phyloP scores from a whole-genome alignment of 2,329 filamentous ascomycete species.

The Volutella citrinella region DNA sequence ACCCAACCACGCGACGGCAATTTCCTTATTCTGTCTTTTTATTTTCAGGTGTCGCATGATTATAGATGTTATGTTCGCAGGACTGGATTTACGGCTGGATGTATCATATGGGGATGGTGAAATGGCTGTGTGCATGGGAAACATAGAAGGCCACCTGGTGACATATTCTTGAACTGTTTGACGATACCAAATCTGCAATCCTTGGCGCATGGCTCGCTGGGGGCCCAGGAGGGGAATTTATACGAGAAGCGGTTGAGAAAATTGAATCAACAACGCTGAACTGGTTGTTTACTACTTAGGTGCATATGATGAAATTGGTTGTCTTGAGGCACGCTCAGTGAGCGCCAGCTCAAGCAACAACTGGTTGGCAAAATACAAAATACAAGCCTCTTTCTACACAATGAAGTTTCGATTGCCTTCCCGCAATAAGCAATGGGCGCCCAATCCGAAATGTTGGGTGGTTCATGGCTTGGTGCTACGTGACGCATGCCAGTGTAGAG shows the following conservation, averaged over 20 bases:
- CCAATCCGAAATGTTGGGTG: too few species aligned
- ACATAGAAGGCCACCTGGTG: conserved; percentile 12
- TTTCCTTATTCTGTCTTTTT: conserved; percentile 1
- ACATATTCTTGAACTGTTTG: conserved; percentile 11
- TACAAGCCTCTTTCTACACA: too few species aligned
- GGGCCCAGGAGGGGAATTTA: conserved; percentile 1
- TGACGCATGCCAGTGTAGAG: too few species aligned
- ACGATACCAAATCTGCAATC: conserved; percentile 17
- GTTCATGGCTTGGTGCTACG: too few species aligned
- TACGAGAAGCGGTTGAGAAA: conserved; percentile 4
- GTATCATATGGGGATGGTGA: conserved; percentile 16
- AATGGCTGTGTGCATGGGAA: conserved; percentile 7
- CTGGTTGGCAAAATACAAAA: too few species aligned
- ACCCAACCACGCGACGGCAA: too few species aligned
- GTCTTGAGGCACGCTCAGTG: too few species aligned
- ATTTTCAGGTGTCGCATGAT: too few species aligned
- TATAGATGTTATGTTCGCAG: conserved; percentile 3
- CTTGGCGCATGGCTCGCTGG: conserved; percentile 9
- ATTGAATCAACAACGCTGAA: conserved; percentile 6
- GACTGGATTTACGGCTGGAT: conserved; percentile 16
- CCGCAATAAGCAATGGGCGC: too few species aligned
- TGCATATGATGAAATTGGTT: conserved; percentile 6
- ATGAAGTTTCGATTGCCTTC: too few species aligned
- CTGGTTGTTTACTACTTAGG: conserved; percentile 6
- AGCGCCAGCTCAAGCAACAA: too few species aligned